Evolutionary conservation across 2,329 filamentous ascomycete species (phyloP).

Genomic region (Colletotrichum sp.): DNA sequence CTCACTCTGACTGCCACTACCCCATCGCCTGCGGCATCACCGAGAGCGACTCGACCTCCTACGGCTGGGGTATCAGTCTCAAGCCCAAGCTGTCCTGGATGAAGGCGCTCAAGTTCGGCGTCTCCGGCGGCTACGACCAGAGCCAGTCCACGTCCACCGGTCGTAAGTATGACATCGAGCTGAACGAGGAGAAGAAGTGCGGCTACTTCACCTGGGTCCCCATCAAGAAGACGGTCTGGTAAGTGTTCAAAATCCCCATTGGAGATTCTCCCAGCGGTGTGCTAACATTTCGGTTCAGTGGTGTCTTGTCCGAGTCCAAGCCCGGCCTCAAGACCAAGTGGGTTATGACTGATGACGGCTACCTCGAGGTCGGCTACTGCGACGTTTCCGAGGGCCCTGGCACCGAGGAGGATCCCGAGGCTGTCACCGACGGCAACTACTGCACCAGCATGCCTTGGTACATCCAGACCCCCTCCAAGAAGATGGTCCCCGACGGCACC

Average conservation of each 20-base stretch:
- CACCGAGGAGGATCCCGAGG: not conserved
- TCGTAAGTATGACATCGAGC: not conserved
- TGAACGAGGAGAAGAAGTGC: slow-evolving; percentile 2
- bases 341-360: not conserved
- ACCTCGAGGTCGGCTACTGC: not conserved
- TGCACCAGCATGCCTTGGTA: slow-evolving; percentile 5
- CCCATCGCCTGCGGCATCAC: slow-evolving; percentile 33
- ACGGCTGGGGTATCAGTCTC: slow-evolving; percentile 33
- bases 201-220: slow-evolving; percentile 25
- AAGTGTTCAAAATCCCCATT: not conserved
- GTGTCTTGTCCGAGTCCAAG: slow-evolving; percentile 1
- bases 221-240: slow-evolving; percentile 19
- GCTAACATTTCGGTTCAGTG: not conserved
- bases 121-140: slow-evolving; percentile 21
- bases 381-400: not conserved
- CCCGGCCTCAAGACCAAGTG: not conserved
- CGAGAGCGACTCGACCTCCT: slow-evolving; percentile 30
- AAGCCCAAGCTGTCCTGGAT: slow-evolving; percentile 28
- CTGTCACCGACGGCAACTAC: not conserved
- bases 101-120: slow-evolving; percentile 27
- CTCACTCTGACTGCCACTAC: slow-evolving; percentile 35
- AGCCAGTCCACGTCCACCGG: not conserved
- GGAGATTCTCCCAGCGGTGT: not conserved
- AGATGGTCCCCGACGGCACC: slow-evolving; percentile 9
- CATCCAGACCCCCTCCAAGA: not conserved